phyloP scores from a whole-genome alignment of 202 grass and related monocot genomes.

The Elaeis oleifera region DNA sequence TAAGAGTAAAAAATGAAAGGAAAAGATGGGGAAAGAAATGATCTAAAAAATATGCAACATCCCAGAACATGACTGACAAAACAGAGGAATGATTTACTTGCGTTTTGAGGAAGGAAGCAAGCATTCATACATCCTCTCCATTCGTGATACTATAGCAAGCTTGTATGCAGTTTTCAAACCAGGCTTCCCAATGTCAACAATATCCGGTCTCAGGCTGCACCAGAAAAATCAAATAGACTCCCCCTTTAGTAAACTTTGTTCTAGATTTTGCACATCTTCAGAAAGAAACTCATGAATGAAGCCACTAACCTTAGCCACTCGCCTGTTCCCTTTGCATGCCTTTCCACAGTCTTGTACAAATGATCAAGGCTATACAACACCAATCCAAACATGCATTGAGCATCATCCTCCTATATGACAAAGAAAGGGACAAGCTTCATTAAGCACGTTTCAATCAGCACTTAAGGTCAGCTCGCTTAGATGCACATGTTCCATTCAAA shows the following conservation, averaged over 20 bases:
- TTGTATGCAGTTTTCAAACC: conserved; percentile 43
- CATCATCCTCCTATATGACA: conserved; percentile 54
- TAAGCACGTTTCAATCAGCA: conserved; percentile 1
- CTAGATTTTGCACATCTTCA: background rate
- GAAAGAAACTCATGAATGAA: background rate
- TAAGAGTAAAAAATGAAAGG: too few relatives aligned
- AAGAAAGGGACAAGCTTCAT: too few relatives aligned
- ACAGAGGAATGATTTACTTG: background rate
- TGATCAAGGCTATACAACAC: conserved; percentile 72
- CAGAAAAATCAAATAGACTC: background rate
- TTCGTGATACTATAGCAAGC: conserved; percentile 43
- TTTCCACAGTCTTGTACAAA: conserved; percentile 79
- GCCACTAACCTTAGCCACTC: conserved; percentile 68
- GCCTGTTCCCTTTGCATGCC: conserved; percentile 65
- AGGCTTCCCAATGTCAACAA: conserved; percentile 76
- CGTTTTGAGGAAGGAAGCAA: conserved; percentile 45
- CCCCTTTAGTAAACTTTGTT: background rate
- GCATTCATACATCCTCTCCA: conserved; percentile 75
- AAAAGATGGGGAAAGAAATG: too few relatives aligned
- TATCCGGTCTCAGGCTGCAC: conserved; percentile 66
- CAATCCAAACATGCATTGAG: conserved; percentile 57
- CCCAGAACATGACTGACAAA: too few relatives aligned
- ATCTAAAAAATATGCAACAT: too few relatives aligned
- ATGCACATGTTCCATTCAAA: too few relatives aligned
- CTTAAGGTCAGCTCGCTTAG: too few relatives aligned